These are phyloP conservation scores for Lactarius pseudohatsudake DNA, from an alignment of 768 basidiomycete genomes.

Conservation along the genomic window DNA sequence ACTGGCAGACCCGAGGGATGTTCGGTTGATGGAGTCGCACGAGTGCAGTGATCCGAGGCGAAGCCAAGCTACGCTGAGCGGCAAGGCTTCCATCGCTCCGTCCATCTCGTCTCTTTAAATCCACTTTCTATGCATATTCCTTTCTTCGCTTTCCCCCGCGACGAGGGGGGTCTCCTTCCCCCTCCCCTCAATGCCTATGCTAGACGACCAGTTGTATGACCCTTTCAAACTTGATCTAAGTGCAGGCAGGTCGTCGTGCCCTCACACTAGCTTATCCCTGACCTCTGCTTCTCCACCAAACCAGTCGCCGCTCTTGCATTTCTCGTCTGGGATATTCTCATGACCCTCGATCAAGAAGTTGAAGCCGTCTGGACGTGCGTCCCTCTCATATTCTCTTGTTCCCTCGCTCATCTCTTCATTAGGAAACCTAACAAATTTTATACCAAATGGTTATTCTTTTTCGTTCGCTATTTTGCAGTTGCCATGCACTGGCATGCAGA, in stretches of 20 bases:
- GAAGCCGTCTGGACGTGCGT: constrained; percentile 38
- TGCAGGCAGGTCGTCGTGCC: background rate
- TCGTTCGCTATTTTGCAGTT: constrained; percentile 27
- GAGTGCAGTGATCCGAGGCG: background rate
- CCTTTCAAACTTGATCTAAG: constrained; percentile 1
- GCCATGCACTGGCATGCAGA: constrained; percentile 25
- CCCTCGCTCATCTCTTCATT: background rate
- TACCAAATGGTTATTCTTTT: constrained; percentile 35
- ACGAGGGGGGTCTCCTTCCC: background rate
- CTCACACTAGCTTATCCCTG: background rate
- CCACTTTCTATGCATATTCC: background rate
- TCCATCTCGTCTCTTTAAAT: background rate
- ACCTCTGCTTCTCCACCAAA: constrained; percentile 5
- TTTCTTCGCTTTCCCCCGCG: background rate
- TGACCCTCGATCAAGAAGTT: constrained; percentile 33
- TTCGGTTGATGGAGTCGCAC: background rate
- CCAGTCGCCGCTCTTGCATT: constrained; percentile 35
- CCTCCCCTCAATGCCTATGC: background rate
- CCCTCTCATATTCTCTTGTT: background rate
- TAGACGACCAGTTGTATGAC: background rate
- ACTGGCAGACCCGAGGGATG: no score
- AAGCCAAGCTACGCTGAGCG: background rate
- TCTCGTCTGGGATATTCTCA: constrained; percentile 34
- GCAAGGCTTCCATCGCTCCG: background rate
- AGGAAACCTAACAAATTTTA: constrained; percentile 31